Evolutionary conservation across 2,329 filamentous ascomycete genomes (phyloP), one percentile per base, ranked within the genome.

Genomic region (Hyphodiscus sp.): DNA sequence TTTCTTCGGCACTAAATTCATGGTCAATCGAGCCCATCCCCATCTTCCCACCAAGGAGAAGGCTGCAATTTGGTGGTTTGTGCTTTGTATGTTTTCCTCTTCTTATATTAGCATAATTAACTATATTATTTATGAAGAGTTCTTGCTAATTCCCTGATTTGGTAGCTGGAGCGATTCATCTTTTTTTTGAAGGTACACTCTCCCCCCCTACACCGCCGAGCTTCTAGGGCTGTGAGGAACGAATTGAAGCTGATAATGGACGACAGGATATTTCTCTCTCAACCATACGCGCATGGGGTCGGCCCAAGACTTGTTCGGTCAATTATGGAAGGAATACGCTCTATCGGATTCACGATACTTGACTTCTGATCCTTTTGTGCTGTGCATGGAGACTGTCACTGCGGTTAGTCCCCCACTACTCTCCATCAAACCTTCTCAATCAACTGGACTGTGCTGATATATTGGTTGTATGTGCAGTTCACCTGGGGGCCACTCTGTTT

Each of bases 51-150:
- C 62, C 8, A 67, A 67, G 23, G 86, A 90, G 59, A 74, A 82
- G 45, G 61, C 77, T 13, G 79, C 79, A 4, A 79, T 86, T 20
- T 70, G 89, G 70, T 92, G 89, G 89, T 91, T 91, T 68, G 77
- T 85, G 20, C 74, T 92, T 15, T 88, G 86, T 77, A 79, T 72
- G 68, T 78, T 60, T 57, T 75, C 74, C 23, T 26, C 55, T 72
- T 74, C 73, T 20, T 33, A 38, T 23, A 10, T 46, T n/a, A n/a
- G 23, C 8, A 10, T 7, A 23, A 45, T 9, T 44, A n/a, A 15
- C 19, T 18, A 19, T 29, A 20, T 9, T 45, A 8, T 26, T 4
- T 26, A 26, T 3, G 23, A 26, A 8, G 23, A 8, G 23, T 26
- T 26, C n/a, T 26, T 26, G 23, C 23, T 26, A 8, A 26, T 8